Conservation (phyloP, 441 rosid genomes). For the Croton laevigatus region DNA sequence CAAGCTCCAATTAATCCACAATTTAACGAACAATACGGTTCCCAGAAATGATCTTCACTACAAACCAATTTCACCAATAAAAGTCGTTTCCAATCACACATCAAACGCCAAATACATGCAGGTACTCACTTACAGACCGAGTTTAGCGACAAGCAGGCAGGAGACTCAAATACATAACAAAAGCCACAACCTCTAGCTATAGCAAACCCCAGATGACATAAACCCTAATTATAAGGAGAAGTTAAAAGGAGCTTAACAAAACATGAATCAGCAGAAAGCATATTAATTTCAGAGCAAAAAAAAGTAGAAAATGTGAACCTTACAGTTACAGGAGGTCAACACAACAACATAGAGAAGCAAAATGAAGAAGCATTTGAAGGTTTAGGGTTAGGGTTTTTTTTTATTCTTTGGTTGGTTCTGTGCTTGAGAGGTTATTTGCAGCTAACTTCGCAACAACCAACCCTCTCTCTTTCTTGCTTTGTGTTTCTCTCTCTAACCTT, state of each 20-base stretch:
- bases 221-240: slow-evolving; percentile 32
- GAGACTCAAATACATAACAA: background rate
- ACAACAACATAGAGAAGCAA: slow-evolving; percentile 27
- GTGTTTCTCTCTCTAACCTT: background rate
- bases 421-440: background rate
- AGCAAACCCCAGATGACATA: slow-evolving; percentile 9
- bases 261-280: slow-evolving; percentile 14
- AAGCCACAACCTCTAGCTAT: background rate
- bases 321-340: slow-evolving; percentile 5
- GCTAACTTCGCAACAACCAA: slow-evolving; percentile 7
- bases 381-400: slow-evolving; percentile 31
- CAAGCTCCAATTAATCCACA: slow-evolving; percentile 14
- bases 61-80: background rate
- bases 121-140: slow-evolving; percentile 3
- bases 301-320: slow-evolving; percentile 3
- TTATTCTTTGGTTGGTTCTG: background rate
- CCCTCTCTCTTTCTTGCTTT: slow-evolving; percentile 11
- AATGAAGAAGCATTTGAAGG: slow-evolving; percentile 14
- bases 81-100: background rate
- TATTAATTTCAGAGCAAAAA: background rate
- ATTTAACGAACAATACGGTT: background rate
- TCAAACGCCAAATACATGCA: slow-evolving; percentile 10
- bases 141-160: background rate
- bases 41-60: slow-evolving; percentile 19
- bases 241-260: slow-evolving; percentile 13